Percentiles rank a stretch among this genome's conserved stretches.
Evolutionary conservation across 768 basidiomycete species (phyloP).

Genomic region (Hydnum rufescens): DNA sequence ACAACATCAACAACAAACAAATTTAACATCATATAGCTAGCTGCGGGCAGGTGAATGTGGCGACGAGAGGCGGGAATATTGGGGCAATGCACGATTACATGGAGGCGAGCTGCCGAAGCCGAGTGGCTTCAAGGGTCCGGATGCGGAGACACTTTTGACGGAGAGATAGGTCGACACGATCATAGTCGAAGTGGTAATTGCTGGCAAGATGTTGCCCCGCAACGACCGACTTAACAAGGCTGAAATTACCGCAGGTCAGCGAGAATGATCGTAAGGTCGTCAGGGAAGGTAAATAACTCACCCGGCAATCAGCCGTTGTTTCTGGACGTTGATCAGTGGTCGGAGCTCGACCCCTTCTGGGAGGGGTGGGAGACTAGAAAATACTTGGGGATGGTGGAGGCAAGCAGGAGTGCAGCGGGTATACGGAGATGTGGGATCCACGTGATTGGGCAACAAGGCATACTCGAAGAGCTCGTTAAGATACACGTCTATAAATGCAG

Average conservation of each 20-base stretch:
- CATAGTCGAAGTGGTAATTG: conserved; percentile 17
- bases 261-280: background rate
- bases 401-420: conserved; percentile 39
- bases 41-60: too few relatives aligned
- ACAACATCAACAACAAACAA: too few relatives aligned
- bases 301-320: conserved; percentile 62
- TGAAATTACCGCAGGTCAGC: background rate
- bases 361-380: conserved; percentile 47
- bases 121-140: too few relatives aligned
- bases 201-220: conserved; percentile 69
- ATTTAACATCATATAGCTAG: too few relatives aligned
- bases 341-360: conserved; percentile 65
- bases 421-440: conserved; percentile 55
- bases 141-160: too few relatives aligned
- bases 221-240: conserved; percentile 58
- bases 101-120: too few relatives aligned
- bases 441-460: conserved; percentile 51
- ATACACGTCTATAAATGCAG: conserved; percentile 38
- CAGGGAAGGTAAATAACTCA: background rate
- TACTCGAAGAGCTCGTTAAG: conserved; percentile 48
- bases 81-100: too few relatives aligned
- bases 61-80: too few relatives aligned
- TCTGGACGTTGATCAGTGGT: conserved; percentile 75
- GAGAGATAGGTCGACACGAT: too few relatives aligned
- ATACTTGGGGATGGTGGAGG: conserved; percentile 62